These are phyloP conservation scores for Pestalotiopsis sp. DNA, from an alignment of 2,329 filamentous ascomycete species.

Conservation along the genomic window DNA sequence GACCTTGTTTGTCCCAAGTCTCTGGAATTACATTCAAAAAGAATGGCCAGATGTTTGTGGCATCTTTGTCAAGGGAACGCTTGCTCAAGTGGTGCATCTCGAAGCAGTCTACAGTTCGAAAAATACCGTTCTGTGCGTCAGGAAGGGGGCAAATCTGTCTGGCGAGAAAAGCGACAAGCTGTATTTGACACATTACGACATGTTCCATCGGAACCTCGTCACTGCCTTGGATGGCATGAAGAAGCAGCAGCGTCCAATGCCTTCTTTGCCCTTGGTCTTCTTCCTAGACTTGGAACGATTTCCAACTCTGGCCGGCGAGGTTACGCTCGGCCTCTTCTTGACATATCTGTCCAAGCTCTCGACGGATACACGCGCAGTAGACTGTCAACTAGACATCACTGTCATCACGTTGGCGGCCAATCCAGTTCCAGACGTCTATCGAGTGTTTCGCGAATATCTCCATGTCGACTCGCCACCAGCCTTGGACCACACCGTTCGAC, in stretches of 20 bases:
- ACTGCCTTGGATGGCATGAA: background rate
- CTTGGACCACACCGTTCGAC: background rate
- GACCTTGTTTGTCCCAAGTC: background rate
- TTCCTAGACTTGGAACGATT: background rate
- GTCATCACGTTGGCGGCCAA: background rate
- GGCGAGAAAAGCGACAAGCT: too few species aligned
- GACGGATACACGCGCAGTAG: too few species aligned
- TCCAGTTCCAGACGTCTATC: background rate
- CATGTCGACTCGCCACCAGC: background rate
- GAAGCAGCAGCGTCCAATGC: background rate
- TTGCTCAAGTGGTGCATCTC: background rate
- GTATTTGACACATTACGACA: background rate
- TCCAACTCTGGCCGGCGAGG: background rate
- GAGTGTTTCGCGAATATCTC: background rate
- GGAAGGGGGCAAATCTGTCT: background rate
- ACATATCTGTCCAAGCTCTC: background rate
- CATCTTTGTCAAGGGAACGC: background rate
- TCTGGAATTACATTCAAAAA: background rate
- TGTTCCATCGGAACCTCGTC: background rate
- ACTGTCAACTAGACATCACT: background rate
- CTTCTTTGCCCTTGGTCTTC: background rate
- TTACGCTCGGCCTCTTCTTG: background rate
- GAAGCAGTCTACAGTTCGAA: background rate
- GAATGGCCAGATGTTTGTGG: background rate
- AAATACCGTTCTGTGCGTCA: background rate